Evolutionary conservation across 2,329 filamentous ascomycete species (phyloP).

Genomic region (Pleurostoma richardsiae): DNA sequence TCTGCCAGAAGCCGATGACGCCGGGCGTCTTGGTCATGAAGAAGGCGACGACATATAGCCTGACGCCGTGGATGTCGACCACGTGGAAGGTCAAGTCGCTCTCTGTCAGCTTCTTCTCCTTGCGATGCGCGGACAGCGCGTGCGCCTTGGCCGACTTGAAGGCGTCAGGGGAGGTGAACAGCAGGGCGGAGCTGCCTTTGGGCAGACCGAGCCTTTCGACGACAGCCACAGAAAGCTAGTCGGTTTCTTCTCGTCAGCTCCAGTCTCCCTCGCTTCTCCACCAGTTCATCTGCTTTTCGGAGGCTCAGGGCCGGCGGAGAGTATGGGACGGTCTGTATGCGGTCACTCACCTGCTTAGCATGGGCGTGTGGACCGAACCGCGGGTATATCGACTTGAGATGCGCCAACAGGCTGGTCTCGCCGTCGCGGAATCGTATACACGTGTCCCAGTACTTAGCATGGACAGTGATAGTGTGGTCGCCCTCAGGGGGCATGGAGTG

Average conservation of each 20-base stretch:
- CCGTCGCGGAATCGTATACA: slow-evolving; percentile 37
- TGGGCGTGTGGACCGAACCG: slow-evolving; percentile 36
- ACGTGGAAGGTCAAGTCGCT: slow-evolving; percentile 30
- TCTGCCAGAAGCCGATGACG: slow-evolving; percentile 38
- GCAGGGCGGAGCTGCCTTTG: slow-evolving; percentile 15
- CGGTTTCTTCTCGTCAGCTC: neutral
- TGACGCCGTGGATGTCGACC: slow-evolving; percentile 33
- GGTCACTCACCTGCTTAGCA: slow-evolving; percentile 22
- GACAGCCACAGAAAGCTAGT: slow-evolving; percentile 30
- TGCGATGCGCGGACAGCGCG: slow-evolving; percentile 26
- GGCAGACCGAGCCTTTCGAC: slow-evolving; percentile 22
- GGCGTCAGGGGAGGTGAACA: slow-evolving; percentile 20
- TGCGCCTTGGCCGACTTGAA: slow-evolving; percentile 20
- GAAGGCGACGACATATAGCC: slow-evolving; percentile 38
- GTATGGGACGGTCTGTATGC: neutral
- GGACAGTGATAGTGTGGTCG: slow-evolving; percentile 40
- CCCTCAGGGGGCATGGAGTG: slow-evolving; percentile 40
- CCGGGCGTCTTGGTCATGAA: slow-evolving; percentile 26
- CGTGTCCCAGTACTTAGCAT: slow-evolving; percentile 37
- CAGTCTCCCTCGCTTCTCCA: too few relatives aligned
- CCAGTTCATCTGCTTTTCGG: neutral
- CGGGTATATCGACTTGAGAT: slow-evolving; percentile 38
- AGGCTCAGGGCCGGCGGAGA: neutral
- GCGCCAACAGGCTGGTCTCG: slow-evolving; percentile 25
- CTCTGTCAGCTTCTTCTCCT: slow-evolving; percentile 24